A percentile compares a stretch with the other conserved stretches of the same genome.
Conservation (phyloP, 1,284 basidiomycete genomes). For the Pisolithus thermaeus region DNA sequence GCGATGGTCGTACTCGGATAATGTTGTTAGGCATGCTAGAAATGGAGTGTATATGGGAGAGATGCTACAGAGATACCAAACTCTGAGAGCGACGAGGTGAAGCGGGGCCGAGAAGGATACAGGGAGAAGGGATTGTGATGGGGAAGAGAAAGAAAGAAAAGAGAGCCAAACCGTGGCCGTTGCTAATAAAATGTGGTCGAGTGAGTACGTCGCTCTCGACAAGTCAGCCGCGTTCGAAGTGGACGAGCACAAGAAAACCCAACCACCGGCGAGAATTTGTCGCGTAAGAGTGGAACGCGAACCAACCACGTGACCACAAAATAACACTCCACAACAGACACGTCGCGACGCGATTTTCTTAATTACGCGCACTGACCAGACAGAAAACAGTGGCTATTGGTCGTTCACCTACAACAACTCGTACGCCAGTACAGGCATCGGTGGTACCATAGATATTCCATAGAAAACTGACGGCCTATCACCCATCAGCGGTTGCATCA, state of each 20-base stretch:
- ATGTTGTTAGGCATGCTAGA: conserved; percentile 52
- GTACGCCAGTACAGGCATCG: no score
- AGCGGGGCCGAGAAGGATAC: conserved; percentile 14
- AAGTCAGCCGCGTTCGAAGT: conserved; percentile 25
- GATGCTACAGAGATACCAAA: conserved; percentile 26
- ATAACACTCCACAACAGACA: conserved; percentile 30
- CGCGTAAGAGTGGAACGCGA: conserved; percentile 32
- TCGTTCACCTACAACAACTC: no score
- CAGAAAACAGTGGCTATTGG: no score
- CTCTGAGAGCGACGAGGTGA: conserved; percentile 13
- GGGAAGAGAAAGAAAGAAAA: conserved; percentile 9
- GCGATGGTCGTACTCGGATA: conserved; percentile 41
- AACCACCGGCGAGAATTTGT: conserved; percentile 4
- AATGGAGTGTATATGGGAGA: conserved; percentile 14
- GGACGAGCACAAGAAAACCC: background rate
- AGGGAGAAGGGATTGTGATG: conserved; percentile 19
- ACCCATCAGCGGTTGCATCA: no score
- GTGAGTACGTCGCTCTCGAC: background rate
- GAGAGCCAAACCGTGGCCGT: conserved; percentile 16
- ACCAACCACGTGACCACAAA: conserved; percentile 27
- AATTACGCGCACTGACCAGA: background rate
- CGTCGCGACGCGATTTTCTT: conserved; percentile 26
- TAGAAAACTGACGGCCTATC: no score
- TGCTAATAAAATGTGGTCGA: conserved; percentile 5
- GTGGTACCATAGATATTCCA: background rate